These are phyloP conservation scores for Russula abietina DNA, from an alignment of 768 basidiomycete genomes.

Conservation along the genomic window DNA sequence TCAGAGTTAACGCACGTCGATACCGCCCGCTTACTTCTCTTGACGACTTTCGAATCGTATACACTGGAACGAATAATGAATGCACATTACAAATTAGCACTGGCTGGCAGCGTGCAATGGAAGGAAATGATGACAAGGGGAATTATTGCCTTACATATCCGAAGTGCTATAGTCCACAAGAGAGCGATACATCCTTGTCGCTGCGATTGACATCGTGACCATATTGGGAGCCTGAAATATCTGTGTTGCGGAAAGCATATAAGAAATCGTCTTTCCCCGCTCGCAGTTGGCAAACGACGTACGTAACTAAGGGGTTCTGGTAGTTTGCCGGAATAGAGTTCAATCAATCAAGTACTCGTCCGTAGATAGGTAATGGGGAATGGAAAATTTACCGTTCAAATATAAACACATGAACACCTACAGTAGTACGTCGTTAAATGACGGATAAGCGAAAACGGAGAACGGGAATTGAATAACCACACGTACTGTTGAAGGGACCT, in stretches of 20 bases:
- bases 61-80: too few species aligned
- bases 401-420: conserved; percentile 7
- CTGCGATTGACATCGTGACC: not conserved
- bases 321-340: too few species aligned
- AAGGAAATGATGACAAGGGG: not conserved
- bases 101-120: not conserved
- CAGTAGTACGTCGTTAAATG: not conserved
- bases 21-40: not conserved
- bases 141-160: not conserved
- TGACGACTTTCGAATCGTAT: not conserved
- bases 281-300: not conserved
- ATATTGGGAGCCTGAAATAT: not conserved
- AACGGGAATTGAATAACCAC: not conserved
- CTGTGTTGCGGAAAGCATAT: not conserved
- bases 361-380: not conserved
- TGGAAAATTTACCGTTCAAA: not conserved
- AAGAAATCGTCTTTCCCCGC: not conserved
- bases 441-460: not conserved
- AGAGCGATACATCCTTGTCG: not conserved
- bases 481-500: too few species aligned
- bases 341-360: not conserved
- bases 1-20: too few species aligned
- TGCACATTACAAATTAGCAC: too few species aligned
- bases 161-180: not conserved
- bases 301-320: not conserved